Evolutionary conservation across 139 green algal genomes (phyloP).

Genomic region (Picochlorum sp.): DNA sequence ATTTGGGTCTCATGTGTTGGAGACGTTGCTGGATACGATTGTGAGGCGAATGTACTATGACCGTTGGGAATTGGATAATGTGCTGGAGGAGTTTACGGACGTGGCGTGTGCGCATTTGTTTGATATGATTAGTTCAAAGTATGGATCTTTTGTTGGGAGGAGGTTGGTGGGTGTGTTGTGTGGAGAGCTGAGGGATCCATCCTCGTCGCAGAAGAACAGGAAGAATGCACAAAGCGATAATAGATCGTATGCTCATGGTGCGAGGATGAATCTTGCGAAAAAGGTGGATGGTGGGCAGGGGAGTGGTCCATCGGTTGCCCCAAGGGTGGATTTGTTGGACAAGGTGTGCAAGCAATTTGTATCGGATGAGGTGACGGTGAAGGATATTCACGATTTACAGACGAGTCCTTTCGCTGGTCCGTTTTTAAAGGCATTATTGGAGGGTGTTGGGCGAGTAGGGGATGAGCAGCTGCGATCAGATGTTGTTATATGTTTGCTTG

Average conservation of each 20-base stretch:
- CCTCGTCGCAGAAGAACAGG: background rate
- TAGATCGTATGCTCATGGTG: background rate
- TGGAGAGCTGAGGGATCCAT: background rate
- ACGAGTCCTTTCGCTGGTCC: conserved; percentile 42
- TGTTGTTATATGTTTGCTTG: conserved; percentile 47
- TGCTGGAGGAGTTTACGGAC: background rate
- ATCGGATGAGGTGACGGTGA: conserved; percentile 26
- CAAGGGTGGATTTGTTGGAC: background rate
- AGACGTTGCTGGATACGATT: conserved; percentile 34
- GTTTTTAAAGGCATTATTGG: conserved; percentile 56
- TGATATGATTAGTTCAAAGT: conserved; percentile 45
- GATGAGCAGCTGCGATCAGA: conserved; percentile 17
- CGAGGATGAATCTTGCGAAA: background rate
- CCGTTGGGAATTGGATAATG: background rate
- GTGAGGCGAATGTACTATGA: conserved; percentile 4
- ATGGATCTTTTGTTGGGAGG: conserved; percentile 52
- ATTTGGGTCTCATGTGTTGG: conserved; percentile 65
- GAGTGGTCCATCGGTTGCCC: background rate
- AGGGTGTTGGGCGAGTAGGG: conserved; percentile 23
- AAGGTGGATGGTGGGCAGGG: background rate
- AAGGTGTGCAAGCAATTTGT: conserved; percentile 26
- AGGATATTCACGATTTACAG: conserved; percentile 34
- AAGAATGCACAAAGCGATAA: background rate
- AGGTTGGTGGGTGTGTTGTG: conserved; percentile 48
- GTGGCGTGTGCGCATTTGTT: conserved; percentile 16